Evolutionary conservation across 306 rosid genomes (phyloP).

Genomic region (Argentina anserina): DNA sequence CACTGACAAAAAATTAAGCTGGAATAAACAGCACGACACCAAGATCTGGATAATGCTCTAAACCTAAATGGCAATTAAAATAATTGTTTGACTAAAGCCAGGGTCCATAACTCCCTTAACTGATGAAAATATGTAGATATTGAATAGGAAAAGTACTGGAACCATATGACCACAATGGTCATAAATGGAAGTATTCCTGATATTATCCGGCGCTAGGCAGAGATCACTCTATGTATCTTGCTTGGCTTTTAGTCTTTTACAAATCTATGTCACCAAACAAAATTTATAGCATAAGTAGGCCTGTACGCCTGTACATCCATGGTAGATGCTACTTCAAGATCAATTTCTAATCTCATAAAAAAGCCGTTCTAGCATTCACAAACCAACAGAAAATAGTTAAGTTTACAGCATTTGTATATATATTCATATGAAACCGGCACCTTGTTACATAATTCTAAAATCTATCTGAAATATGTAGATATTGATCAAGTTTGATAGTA

Average conservation of each 20-base stretch:
- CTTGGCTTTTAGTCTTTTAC: background rate
- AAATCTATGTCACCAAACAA: background rate
- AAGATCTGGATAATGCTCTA: background rate
- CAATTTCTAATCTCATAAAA: background rate
- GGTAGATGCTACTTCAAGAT: background rate
- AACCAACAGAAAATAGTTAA: background rate
- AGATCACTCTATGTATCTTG: background rate
- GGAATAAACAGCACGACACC: background rate
- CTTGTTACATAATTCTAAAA: constrained; percentile 6
- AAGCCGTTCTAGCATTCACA: background rate
- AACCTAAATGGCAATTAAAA: background rate
- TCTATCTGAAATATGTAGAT: too few species aligned
- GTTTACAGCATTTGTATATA: background rate
- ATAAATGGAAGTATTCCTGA: background rate
- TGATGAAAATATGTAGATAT: background rate
- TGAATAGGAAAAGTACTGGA: background rate
- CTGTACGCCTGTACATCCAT: background rate
- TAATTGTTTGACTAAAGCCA: background rate
- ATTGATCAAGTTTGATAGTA: constrained; percentile 8
- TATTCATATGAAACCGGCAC: background rate
- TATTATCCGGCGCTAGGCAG: background rate
- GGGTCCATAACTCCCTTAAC: background rate
- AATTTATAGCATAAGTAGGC: background rate
- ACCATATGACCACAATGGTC: background rate
- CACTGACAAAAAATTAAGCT: background rate